Conservation (phyloP, 306 rosid species). For the Benincasa hispida region DNA sequence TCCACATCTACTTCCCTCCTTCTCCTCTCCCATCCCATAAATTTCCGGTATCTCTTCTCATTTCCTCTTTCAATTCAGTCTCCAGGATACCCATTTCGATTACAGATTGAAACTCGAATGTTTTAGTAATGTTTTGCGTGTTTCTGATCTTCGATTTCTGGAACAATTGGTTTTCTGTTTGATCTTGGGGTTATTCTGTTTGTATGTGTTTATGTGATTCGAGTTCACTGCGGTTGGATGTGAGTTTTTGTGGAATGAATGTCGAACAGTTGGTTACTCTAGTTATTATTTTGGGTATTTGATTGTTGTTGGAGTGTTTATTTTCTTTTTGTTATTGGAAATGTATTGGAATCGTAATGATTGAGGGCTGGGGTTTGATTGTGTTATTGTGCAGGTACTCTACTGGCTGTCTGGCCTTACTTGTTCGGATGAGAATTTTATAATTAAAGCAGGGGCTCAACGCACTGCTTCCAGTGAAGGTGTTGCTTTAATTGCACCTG, state of each 20-base stretch:
- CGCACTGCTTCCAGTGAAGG: conserved; percentile 61
- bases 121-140: background rate
- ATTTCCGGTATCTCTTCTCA: conserved; percentile 52
- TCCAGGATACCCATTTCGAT: background rate
- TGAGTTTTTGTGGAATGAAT: background rate
- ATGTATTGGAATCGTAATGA: background rate
- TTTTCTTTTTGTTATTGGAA: background rate
- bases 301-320: background rate
- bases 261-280: background rate
- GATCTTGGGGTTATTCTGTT: background rate
- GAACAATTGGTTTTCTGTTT: background rate
- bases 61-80: background rate
- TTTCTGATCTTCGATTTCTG: background rate
- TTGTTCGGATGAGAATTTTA: conserved; percentile 79
- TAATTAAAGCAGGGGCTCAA: conserved; percentile 71
- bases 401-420: conserved; percentile 91
- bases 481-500: conserved; percentile 64
- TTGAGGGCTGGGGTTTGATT: background rate
- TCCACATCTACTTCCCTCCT: conserved; percentile 75
- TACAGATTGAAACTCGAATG: background rate
- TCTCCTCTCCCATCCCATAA: conserved; percentile 37
- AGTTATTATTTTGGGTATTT: background rate
- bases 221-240: background rate
- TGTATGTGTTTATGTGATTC: background rate
- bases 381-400: conserved; percentile 40